phyloP scores from a whole-genome alignment of 768 basidiomycete species.

The Dentipellis sp. region DNA sequence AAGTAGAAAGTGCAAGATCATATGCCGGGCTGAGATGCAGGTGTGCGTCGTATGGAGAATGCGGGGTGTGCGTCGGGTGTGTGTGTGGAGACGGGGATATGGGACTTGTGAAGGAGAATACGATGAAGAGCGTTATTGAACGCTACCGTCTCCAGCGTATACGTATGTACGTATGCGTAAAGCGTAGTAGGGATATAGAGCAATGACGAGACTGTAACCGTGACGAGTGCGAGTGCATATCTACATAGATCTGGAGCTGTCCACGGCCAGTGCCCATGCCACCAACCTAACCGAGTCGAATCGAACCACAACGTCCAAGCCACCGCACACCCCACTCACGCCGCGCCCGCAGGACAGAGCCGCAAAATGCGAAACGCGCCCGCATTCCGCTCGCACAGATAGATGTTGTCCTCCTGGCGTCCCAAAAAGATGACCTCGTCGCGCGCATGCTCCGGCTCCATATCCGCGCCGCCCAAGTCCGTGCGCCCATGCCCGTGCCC shows the following conservation, averaged over 20 bases:
- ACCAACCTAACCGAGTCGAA: background rate
- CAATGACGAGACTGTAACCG: background rate
- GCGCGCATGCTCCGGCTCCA: conserved; percentile 38
- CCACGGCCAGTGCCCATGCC: background rate
- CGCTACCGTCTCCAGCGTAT: too few species aligned
- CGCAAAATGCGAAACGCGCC: conserved; percentile 69
- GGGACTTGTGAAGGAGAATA: too few species aligned
- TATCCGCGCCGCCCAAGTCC: conserved; percentile 37
- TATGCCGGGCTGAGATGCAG: background rate
- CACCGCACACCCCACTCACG: conserved; percentile 10
- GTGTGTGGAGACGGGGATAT: background rate
- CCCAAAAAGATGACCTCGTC: conserved; percentile 80
- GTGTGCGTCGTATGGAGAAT: too few species aligned
- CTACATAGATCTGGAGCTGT: background rate
- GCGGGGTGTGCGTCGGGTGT: background rate
- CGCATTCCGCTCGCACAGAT: conserved; percentile 70
- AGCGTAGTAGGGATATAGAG: background rate
- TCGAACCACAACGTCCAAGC: too few species aligned
- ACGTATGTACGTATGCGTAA: too few species aligned
- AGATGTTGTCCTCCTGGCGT: conserved; percentile 66
- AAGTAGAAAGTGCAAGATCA: background rate
- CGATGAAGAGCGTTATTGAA: too few species aligned
- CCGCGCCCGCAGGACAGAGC: conserved; percentile 36
- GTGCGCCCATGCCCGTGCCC: conserved; percentile 42
- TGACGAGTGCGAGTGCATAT: background rate